phyloP scores from a whole-genome alignment of 2,329 filamentous ascomycete genomes.

The Dactylonectria estremocensis region DNA sequence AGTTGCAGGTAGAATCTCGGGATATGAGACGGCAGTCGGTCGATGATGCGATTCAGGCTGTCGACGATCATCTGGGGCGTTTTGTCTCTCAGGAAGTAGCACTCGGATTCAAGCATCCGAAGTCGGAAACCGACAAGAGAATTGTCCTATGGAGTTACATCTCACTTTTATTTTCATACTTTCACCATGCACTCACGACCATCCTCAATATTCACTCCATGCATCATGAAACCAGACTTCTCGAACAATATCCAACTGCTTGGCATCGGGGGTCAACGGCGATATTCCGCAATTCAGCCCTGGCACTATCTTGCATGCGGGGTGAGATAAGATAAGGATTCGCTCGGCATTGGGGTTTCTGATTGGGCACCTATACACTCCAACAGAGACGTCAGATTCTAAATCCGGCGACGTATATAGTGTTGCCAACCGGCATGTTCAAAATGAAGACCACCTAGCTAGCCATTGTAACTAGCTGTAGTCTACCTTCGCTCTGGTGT shows the following conservation, averaged over 20 bases:
- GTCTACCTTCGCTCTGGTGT: too few relatives aligned
- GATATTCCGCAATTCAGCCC: background rate
- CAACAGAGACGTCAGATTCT: background rate
- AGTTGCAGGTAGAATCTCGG: conserved; percentile 27
- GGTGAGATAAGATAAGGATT: conserved; percentile 5
- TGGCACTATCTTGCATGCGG: background rate
- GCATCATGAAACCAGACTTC: background rate
- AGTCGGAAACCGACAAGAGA: background rate
- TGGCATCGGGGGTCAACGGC: background rate
- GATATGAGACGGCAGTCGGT: conserved; percentile 14
- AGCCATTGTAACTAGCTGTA: too few relatives aligned
- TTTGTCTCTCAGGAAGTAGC: background rate
- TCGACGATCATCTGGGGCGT: background rate
- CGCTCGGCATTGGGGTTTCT: background rate
- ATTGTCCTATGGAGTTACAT: too few relatives aligned
- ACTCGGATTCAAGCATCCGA: background rate
- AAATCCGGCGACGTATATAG: background rate
- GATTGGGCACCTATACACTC: background rate
- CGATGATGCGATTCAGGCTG: background rate
- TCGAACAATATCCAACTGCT: background rate
- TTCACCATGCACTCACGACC: too few relatives aligned
- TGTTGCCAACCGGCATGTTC: background rate
- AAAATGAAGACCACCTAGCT: too few relatives aligned
- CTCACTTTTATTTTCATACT: too few relatives aligned
- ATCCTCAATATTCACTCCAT: background rate